Base-by-base conservation (phyloP, 2,329 filamentous ascomycete species). In the Chaetomium strumarium region DNA sequence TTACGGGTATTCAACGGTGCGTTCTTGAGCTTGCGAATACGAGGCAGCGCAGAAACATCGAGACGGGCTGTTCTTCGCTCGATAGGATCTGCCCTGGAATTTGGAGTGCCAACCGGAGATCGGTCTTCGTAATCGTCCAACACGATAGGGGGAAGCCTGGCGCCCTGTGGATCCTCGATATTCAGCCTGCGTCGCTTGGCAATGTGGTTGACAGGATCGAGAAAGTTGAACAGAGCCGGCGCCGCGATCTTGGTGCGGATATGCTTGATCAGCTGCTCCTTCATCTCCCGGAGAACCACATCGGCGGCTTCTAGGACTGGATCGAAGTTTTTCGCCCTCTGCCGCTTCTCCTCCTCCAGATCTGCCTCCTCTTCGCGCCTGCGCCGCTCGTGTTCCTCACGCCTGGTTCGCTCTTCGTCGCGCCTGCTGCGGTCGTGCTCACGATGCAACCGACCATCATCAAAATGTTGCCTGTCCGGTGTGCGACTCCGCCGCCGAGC, bases 231-330 rank as follows among this genome's bases (percentile, higher is more conserved):
- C 36, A 99, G 76, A 40, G 84, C 79, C 2, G 90, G 90, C 7
- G 85, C 88, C 9, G 88, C 91, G 44, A 97, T 84, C 62, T 92
- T 87, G 41, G 86, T 87, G 62, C 91, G 90, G 64, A 97, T 88
- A 66, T 96, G 90, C 59, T 87, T 83, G 57, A 97, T 83, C 34
- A 99, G 74, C 67, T 95, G 93, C 65, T 95, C 88, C 54, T 82
- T 84, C 65, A 99, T 75, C 67, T 97, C 91, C 49, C 83, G 81
- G 47, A 86, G 81, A 49, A 96, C 79, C 41, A 88, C 79, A 56
- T 91, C 84, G 37, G 90, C 76, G 33, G 93, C 92, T 65, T 95
- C 92, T 45, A 77, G 73, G 5, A 92, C 88, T n/a, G 93, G 92
- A 68, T 99, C 92, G 58, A 96, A 81, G 66, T 95, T 86, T 64